phyloP scores from a whole-genome alignment of 805 yeast genomes.

The Cyberlindnera mississippiensis region DNA sequence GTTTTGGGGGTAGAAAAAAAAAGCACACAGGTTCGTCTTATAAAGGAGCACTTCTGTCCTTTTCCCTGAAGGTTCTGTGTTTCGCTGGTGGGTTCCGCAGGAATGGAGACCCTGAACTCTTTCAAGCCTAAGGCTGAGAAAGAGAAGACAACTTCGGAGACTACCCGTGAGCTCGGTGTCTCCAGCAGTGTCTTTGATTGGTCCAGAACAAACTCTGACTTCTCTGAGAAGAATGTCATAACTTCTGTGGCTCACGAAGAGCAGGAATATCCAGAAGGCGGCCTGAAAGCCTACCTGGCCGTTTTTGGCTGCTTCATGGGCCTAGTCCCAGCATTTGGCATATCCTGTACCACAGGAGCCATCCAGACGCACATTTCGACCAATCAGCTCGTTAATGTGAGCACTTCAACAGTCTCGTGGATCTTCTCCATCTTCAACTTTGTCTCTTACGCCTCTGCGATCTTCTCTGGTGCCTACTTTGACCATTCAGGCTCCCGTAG shows the following conservation, averaged over 20 bases:
- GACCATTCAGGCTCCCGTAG: slow-evolving; percentile 54
- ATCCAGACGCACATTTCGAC: slow-evolving; percentile 55
- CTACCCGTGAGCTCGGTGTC: slow-evolving; percentile 9
- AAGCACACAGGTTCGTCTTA: no score
- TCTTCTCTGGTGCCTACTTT: slow-evolving; percentile 56
- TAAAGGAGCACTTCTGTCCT: no score
- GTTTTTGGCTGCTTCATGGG: slow-evolving; percentile 62
- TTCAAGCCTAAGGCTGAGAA: no score
- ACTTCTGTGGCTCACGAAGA: slow-evolving; percentile 11
- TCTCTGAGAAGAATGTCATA: slow-evolving; percentile 5
- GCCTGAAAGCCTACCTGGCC: slow-evolving; percentile 50
- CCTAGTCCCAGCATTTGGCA: slow-evolving; percentile 53
- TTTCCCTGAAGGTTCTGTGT: no score
- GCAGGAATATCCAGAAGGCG: slow-evolving; percentile 49
- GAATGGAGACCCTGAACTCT: no score
- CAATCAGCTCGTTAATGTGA: slow-evolving; percentile 48
- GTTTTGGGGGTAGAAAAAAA: no score
- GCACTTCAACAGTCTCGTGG: slow-evolving; percentile 57
- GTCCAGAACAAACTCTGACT: slow-evolving; percentile 13
- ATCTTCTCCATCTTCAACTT: slow-evolving; percentile 60
- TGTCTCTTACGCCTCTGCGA: slow-evolving; percentile 48
- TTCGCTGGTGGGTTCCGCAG: no score
- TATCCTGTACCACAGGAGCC: slow-evolving; percentile 61
- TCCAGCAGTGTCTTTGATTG: slow-evolving; percentile 10
- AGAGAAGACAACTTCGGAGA: slow-evolving; percentile 2